phyloP scores from a whole-genome alignment of 495 filamentous ascomycete species.

The Trichoderma gamsii region DNA sequence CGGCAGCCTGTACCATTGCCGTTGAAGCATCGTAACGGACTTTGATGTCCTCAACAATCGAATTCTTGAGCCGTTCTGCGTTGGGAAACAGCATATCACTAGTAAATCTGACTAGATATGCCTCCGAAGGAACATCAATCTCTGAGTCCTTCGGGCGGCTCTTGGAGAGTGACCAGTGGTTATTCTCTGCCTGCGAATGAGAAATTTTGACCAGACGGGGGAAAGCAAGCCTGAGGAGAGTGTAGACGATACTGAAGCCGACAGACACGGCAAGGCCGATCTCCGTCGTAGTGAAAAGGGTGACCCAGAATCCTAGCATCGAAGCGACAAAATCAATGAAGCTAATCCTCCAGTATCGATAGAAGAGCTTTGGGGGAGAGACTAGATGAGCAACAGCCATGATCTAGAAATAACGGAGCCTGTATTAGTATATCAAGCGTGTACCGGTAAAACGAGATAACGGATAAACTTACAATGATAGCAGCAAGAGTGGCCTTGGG shows the following conservation, averaged over 20 bases:
- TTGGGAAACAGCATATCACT: conserved; percentile 1
- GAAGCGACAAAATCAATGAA: conserved; percentile 31
- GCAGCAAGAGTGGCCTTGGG: conserved; percentile 39
- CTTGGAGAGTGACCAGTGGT: conserved; percentile 1
- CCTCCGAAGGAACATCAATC: conserved; percentile 1
- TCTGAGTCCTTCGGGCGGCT: neutral
- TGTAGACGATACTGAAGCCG: neutral
- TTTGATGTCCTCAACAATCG: neutral
- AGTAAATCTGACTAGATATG: conserved; percentile 2
- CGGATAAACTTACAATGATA: conserved; percentile 25
- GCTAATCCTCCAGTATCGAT: conserved; percentile 36
- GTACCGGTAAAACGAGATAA: neutral
- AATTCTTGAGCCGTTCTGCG: neutral
- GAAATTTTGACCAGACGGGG: neutral
- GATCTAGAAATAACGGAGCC: conserved; percentile 19
- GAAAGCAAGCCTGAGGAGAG: neutral
- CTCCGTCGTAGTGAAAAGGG: neutral
- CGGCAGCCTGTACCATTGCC: neutral
- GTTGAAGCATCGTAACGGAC: neutral
- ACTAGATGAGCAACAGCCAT: conserved; percentile 39
- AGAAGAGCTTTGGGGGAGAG: conserved; percentile 32
- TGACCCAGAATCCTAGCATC: conserved; percentile 8
- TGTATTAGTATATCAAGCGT: neutral
- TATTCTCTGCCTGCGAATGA: neutral
- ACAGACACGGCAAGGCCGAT: neutral